A percentile compares a stretch with the other conserved stretches of the same genome.
These are phyloP conservation scores for Podaxis rugospora DNA, from an alignment of 768 basidiomycete genomes.

Conservation along the genomic window DNA sequence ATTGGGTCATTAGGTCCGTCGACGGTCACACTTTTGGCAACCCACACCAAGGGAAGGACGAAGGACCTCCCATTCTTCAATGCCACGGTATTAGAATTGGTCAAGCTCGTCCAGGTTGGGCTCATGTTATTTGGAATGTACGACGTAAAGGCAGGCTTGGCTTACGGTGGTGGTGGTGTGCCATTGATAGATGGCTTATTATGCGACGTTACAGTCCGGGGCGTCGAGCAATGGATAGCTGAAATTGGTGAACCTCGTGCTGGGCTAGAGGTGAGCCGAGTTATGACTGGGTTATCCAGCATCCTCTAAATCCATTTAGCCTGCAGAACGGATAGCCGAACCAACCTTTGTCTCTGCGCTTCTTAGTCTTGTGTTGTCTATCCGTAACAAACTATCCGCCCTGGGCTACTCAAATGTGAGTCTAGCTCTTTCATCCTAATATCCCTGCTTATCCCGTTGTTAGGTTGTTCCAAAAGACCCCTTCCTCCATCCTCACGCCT, in stretches of 20 bases:
- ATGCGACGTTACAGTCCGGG: conserved; percentile 74
- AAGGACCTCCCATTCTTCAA: conserved; percentile 47
- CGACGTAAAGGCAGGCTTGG: conserved; percentile 13
- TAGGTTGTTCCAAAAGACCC: conserved; percentile 66
- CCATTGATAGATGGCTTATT: conserved; percentile 58
- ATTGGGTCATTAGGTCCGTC: background rate
- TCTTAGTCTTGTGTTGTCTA: conserved; percentile 61
- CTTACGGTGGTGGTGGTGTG: conserved; percentile 7
- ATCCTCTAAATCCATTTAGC: conserved; percentile 29
- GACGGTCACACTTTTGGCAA: background rate
- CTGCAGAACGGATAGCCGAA: conserved; percentile 70
- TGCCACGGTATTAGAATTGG: conserved; percentile 67
- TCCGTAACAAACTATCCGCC: conserved; percentile 66
- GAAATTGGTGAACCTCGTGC: conserved; percentile 60
- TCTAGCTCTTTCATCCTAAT: background rate
- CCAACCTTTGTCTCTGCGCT: conserved; percentile 68
- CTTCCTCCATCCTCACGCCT: conserved; percentile 63
- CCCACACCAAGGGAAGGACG: conserved; percentile 18
- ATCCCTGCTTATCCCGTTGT: conserved; percentile 5
- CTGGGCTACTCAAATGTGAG: conserved; percentile 41
- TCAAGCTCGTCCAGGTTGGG: conserved; percentile 69
- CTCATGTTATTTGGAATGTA: conserved; percentile 70
- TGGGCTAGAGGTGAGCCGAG: conserved; percentile 50
- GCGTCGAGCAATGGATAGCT: conserved; percentile 62
- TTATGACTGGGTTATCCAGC: conserved; percentile 1